phyloP scores from a whole-genome alignment of 495 filamentous ascomycete genomes.

The Baudoinia panamericana region DNA sequence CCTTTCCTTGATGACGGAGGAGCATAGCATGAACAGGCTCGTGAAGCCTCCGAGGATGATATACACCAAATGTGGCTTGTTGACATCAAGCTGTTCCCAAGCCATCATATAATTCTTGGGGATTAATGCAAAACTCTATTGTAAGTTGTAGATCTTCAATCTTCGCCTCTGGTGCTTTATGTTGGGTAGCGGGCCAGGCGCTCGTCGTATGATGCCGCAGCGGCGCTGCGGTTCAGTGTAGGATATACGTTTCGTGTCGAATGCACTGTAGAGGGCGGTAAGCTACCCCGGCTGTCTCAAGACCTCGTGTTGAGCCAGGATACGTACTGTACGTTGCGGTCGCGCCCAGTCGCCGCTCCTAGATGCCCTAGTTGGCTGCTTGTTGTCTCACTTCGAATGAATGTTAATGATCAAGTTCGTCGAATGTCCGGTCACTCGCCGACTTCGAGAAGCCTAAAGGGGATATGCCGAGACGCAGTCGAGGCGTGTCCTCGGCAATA shows the following conservation, averaged over 20 bases:
- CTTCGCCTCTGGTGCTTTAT: neutral
- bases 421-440: too few species aligned
- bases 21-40: conserved; percentile 95
- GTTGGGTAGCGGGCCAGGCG: conserved; percentile 4
- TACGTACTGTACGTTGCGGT: conserved; percentile 34
- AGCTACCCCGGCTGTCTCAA: neutral
- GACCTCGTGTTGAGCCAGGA: conserved; percentile 15
- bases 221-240: conserved; percentile 8
- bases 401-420: too few species aligned
- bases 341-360: conserved; percentile 44
- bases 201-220: conserved; percentile 13
- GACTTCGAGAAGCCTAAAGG: too few species aligned
- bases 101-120: conserved; percentile 51
- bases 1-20: conserved; percentile 92
- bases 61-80: conserved; percentile 93
- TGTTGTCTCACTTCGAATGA: too few species aligned
- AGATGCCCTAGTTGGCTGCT: conserved; percentile 14
- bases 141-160: neutral
- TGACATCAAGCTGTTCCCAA: conserved; percentile 86
- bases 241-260: neutral
- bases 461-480: too few species aligned
- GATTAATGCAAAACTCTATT: too few species aligned
- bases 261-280: neutral
- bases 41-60: conserved; percentile 98
- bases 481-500: too few species aligned